A percentile compares a stretch with the other conserved stretches of the same genome.
Evolutionary conservation across 176 grass and related monocot species (phyloP).

Genomic region (Musa schizocarpa): DNA sequence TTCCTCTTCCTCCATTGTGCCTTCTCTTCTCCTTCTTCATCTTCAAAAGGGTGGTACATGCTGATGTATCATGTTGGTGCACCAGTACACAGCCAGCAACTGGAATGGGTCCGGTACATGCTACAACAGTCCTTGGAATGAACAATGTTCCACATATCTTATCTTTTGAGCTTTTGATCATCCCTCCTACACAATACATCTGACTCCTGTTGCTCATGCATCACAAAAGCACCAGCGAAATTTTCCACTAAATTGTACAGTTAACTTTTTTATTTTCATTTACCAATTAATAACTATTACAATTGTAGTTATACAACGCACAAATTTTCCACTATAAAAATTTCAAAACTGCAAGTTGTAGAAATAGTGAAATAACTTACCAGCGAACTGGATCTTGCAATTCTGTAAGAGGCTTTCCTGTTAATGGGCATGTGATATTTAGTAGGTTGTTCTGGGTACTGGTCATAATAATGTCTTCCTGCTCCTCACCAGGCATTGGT

Average conservation of each 20-base stretch:
- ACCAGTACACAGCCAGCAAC: too few relatives aligned
- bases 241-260: too few relatives aligned
- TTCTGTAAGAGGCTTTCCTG: constrained; percentile 63
- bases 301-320: neutral
- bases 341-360: neutral
- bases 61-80: too few relatives aligned
- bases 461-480: constrained; percentile 89
- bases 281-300: neutral
- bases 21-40: too few relatives aligned
- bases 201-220: neutral
- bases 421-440: constrained; percentile 63
- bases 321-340: neutral
- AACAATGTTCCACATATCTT: too few relatives aligned
- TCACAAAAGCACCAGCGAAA: neutral
- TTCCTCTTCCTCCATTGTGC: too few relatives aligned
- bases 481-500: constrained; percentile 89
- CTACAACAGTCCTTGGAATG: too few relatives aligned
- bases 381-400: constrained; percentile 65
- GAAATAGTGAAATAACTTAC: constrained; percentile 30
- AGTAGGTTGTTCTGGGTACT: constrained; percentile 53
- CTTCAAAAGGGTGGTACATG: too few relatives aligned
- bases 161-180: too few relatives aligned
- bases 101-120: too few relatives aligned
- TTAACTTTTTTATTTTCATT: neutral
- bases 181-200: neutral